Evolutionary conservation across 164 flowering plant species (phyloP).

Genomic region (Protea cynaroides): DNA sequence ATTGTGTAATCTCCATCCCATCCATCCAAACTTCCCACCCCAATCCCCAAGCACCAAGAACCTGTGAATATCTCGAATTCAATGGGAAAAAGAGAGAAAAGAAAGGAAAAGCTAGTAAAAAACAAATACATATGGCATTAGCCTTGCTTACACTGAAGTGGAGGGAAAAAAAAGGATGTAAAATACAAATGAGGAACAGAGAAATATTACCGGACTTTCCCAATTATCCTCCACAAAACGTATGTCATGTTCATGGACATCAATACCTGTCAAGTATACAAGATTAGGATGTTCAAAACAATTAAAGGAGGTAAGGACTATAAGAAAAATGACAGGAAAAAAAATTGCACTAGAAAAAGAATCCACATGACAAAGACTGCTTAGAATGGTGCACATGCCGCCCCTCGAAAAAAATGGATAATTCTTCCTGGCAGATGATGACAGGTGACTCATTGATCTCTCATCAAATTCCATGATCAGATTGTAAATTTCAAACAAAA

Average conservation of each 20-base stretch:
- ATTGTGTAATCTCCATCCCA: conserved; percentile 99
- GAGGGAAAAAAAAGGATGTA: neutral
- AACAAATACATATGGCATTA: too few species aligned
- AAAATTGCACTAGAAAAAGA: too few species aligned
- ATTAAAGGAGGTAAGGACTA: neutral
- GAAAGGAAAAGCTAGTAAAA: too few species aligned
- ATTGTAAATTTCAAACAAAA: neutral
- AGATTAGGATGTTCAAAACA: conserved; percentile 9
- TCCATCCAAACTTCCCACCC: conserved; percentile 99
- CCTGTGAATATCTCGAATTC: conserved; percentile 36
- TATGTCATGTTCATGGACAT: conserved; percentile 86
- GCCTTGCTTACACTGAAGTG: too few species aligned
- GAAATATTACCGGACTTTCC: conserved; percentile 89
- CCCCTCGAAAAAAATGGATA: neutral
- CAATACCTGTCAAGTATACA: conserved; percentile 56
- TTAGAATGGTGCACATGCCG: neutral
- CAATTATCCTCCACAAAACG: conserved; percentile 99
- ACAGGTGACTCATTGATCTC: too few species aligned
- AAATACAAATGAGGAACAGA: neutral
- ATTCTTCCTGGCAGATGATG: neutral
- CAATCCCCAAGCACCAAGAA: conserved; percentile 99
- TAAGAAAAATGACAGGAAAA: neutral
- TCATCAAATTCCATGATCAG: too few species aligned
- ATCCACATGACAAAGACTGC: neutral
- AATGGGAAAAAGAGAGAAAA: neutral